These are phyloP conservation scores for Whalleya microplaca DNA, from an alignment of 2,329 filamentous ascomycete species.

Conservation along the genomic window DNA sequence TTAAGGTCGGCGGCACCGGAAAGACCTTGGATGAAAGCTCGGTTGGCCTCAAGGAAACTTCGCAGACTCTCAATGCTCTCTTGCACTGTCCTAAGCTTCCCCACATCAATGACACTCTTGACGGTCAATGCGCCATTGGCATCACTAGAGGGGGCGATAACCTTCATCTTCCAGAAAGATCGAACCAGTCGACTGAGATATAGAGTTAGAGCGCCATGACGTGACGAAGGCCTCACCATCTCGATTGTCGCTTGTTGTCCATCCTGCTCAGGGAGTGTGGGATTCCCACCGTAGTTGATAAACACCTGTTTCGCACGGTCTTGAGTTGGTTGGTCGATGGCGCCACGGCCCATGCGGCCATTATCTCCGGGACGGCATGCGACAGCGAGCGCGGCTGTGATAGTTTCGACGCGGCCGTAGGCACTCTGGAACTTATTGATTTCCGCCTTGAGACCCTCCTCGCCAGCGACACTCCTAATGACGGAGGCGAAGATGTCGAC, in stretches of 20 bases:
- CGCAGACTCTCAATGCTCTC: slow-evolving; percentile 78
- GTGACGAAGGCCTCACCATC: slow-evolving; percentile 82
- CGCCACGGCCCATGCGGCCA: slow-evolving; percentile 67
- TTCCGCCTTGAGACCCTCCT: slow-evolving; percentile 80
- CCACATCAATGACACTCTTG: slow-evolving; percentile 64
- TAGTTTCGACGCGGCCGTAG: slow-evolving; percentile 87
- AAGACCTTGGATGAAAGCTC: slow-evolving; percentile 87
- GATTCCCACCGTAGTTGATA: slow-evolving; percentile 89
- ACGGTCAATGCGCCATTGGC: slow-evolving; percentile 66
- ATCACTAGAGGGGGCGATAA: slow-evolving; percentile 61
- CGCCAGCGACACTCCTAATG: slow-evolving; percentile 72
- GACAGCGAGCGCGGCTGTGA: slow-evolving; percentile 89
- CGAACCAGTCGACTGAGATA: slow-evolving; percentile 89
- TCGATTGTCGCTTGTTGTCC: slow-evolving; percentile 77
- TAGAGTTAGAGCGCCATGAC: slow-evolving; percentile 84
- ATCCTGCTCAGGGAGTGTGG: slow-evolving; percentile 76
- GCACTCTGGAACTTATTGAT: slow-evolving; percentile 81
- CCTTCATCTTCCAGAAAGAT: slow-evolving; percentile 81
- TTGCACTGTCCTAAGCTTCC: slow-evolving; percentile 77
- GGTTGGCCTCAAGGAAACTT: slow-evolving; percentile 85
- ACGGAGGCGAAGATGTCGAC: slow-evolving; percentile 91
- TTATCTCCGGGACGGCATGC: slow-evolving; percentile 93
- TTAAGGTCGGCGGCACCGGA: slow-evolving; percentile 88
- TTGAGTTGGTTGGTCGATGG: slow-evolving; percentile 82
- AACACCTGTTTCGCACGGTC: slow-evolving; percentile 86